Percentiles rank a stretch among this genome's conserved stretches.
These are phyloP conservation scores for Entelexis sorbosivorans DNA, from an alignment of 1,139 yeast species.

Conservation along the genomic window DNA sequence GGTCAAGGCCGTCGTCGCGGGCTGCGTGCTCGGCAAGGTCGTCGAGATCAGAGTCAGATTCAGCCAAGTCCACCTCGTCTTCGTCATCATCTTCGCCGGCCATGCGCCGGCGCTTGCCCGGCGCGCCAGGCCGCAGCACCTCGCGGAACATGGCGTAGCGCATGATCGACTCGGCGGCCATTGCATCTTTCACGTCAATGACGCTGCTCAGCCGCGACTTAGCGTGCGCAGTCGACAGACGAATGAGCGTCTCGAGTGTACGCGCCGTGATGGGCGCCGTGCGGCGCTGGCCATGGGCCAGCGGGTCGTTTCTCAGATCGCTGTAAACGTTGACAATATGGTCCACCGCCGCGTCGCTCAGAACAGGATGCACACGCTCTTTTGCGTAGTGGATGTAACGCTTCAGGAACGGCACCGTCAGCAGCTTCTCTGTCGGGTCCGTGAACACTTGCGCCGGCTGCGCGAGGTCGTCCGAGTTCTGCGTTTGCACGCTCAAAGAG, in stretches of 20 bases:
- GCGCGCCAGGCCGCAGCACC: conserved; percentile 31
- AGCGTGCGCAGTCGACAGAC: conserved; percentile 94
- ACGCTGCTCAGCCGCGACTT: conserved; percentile 73
- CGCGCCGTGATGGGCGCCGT: conserved; percentile 97
- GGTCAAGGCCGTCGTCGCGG: neutral
- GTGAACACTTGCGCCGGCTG: conserved; percentile 49
- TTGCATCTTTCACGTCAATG: conserved; percentile 69
- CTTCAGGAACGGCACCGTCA: conserved; percentile 76
- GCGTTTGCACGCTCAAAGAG: conserved; percentile 56
- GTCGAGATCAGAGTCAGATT: conserved; percentile 13
- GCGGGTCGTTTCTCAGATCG: conserved; percentile 69
- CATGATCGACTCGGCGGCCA: conserved; percentile 73
- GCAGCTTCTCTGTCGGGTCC: conserved; percentile 32
- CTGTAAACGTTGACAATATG: conserved; percentile 74
- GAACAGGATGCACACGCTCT: conserved; percentile 70
- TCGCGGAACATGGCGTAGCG: conserved; percentile 82
- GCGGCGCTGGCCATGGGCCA: conserved; percentile 59
- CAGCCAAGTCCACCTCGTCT: conserved; percentile 23
- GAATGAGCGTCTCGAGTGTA: conserved; percentile 90
- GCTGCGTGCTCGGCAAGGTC: conserved; percentile 21
- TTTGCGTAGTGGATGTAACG: conserved; percentile 92
- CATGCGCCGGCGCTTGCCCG: conserved; percentile 28
- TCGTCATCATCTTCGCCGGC: conserved; percentile 23
- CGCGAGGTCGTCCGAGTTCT: conserved; percentile 34
- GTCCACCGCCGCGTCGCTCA: conserved; percentile 69